Base-by-base conservation (phyloP, 2,329 filamentous ascomycete genomes). In the Coniochaeta sp. region DNA sequence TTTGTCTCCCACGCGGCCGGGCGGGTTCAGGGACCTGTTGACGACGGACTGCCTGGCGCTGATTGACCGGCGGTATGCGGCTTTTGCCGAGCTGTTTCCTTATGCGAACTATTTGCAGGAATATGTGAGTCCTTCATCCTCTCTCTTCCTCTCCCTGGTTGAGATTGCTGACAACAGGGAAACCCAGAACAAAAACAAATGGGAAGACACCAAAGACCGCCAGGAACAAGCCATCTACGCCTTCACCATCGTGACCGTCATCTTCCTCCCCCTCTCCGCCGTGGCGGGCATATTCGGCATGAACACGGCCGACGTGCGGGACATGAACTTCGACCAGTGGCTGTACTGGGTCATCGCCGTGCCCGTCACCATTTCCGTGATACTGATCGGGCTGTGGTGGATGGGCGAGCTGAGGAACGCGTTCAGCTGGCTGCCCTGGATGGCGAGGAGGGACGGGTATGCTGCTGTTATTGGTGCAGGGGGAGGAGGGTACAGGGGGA, bases 241-340 rank as follows among this genome's bases (percentile, higher is more conserved):
- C 35, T 77, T 78, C 52, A 77, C 75, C 4, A 67, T 77, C 48
- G 72, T 75, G 9, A 77, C 75, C 5, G 69, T 75, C 52, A 59
- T 78, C 42, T 78, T 77, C 55, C 59, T 78, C 12, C 74, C 75
- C 0, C 64, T 77, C 6, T 69, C 68, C 48, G 65, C 72, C 26
- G 66, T 77, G 3, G 70, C 73, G 10, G 73, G 71, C 58, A 70
- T 77, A 52, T 75, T 79, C 56, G 76, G 76, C 51, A 79, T 79
- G 74, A 78, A 79, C 59, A 75, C 74, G 4, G 64, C 62, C 48
- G 76, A 78, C 56, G 65, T 79, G 4, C 69, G 75, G 24, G 70
- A 78, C 56, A 75, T 77, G 69, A 64, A 72, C n/a, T 61, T 63
- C 8, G 64, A 65, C 3, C 74, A 78, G 61, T 75, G 73, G 71